Base-by-base conservation (phyloP, 2,329 filamentous ascomycete genomes). In the Cladophialophora chaetospira region DNA sequence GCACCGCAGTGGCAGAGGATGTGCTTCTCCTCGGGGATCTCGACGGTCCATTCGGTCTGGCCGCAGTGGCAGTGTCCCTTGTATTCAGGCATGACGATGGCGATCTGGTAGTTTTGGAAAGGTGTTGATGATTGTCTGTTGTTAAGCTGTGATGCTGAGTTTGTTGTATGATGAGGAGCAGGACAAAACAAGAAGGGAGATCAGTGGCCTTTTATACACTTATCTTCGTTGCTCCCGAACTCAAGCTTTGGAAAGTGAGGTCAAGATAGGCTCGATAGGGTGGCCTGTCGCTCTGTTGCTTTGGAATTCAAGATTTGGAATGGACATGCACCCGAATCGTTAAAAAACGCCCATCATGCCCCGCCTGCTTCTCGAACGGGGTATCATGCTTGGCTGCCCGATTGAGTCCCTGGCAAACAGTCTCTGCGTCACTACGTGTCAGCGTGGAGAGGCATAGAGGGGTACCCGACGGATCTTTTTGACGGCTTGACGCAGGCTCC, bases 41-140 rank as follows among this genome's bases (percentile, higher is more conserved):
- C 77, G 49, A 76, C 79, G 40, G 75, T 74, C 77, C 78, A 83
- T 63, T 79, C 72, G 45, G 73, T 77, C 65, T 80, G 71, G 65
- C 80, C 79, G 68, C 82, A 83, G 67, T 82, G 79, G 74, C 82
- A 83, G 43, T 76, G 72, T 66, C 79, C 81, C 52, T 73, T 69
- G 67, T 76, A 78, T 52, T 57, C 52, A 48, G 55, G 40, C 57
- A 62, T 62, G 42, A 28, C 26, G 23, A 10, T 38, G 35, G 35
- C 17, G 33, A 36, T 36, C 13, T 36, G 25, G 43, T 59, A 28
- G 43, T 8, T 46, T 21, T 23, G 35, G 23, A 23, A 2, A 5
- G 23, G 6, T 40, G 47, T 19, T 29, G 21, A 9, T 13, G 25
- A 44, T 21, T 33, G n/a, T 5, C 2, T 40, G 28, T 11, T 45